Base-by-base conservation (phyloP, 2,329 filamentous ascomycete species). In the Fusarium sublunatum region DNA sequence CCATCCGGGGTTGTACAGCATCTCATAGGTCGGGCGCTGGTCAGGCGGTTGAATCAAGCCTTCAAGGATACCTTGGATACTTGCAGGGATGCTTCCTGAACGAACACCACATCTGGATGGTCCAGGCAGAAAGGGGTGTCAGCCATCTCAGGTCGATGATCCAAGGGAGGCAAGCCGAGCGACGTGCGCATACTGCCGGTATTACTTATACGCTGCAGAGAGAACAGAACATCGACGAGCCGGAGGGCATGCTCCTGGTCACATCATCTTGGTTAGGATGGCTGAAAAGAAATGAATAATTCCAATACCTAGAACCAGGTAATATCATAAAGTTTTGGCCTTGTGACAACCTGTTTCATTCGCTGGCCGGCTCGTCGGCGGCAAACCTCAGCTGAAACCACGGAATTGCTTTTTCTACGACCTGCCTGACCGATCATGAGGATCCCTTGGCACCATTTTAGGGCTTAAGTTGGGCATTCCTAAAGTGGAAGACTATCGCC, bases 11-110 rank as follows among this genome's bases (percentile, higher is more conserved):
- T 52, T 15, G 40, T 42, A 57, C 57, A 54, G 24, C 58, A 63
- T 45, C 38, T 48, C 53, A 69, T 68, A 68, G 67, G 53, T 47
- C 53, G 39, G 52, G 47, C 39, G 56, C 35, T 53, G 68, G 67
- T 70, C 67, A 69, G 67, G 67, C 67, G 67, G 67, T 67, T 69
- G 67, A 64, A 70, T 65, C 65, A 63, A 69, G 67, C 58, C 53
- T 68, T 57, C 67, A 66, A 49, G 51, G 53, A 64, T 68, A 52
- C 19, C 19, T 19, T 19, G 19, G 19, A 19, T 19, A 19, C 19
- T 19, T 19, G 19, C 64, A 68, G 61, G 61, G 47, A 52, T 56
- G 38, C 38, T 38, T 34, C 28, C 19, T 25, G 29, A 11, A 12
- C 40, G 43, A 31, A 26, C 39, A 6, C 32, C 53, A 38, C 56